These are phyloP conservation scores for Omphalotus guepiniiformis DNA, from an alignment of 768 basidiomycete genomes.

Conservation along the genomic window DNA sequence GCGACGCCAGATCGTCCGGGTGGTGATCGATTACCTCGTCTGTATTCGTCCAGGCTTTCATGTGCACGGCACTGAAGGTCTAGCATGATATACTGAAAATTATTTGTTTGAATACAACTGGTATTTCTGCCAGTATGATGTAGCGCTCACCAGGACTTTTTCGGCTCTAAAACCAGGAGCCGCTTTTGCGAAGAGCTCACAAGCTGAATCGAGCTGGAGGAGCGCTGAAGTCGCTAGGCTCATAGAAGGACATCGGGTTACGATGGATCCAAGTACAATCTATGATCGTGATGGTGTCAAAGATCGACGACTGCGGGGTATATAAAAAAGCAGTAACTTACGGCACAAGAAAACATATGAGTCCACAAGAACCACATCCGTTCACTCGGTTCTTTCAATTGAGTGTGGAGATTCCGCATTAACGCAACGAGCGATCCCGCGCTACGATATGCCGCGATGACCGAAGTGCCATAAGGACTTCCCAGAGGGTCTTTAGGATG, in stretches of 20 bases:
- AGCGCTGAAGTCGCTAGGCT: slow-evolving; percentile 73
- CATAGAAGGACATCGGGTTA: slow-evolving; percentile 76
- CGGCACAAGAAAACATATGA: slow-evolving; percentile 57
- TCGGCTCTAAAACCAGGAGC: slow-evolving; percentile 61
- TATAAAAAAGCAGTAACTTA: slow-evolving; percentile 29
- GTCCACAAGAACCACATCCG: slow-evolving; percentile 56
- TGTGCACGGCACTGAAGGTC: slow-evolving; percentile 64
- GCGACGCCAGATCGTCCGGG: slow-evolving; percentile 32
- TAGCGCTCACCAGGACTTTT: slow-evolving; percentile 53
- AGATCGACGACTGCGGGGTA: slow-evolving; percentile 6
- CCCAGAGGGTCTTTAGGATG: slow-evolving; percentile 72
- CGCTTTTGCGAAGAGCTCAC: slow-evolving; percentile 68
- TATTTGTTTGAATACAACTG: neutral
- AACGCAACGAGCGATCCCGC: slow-evolving; percentile 67
- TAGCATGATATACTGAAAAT: slow-evolving; percentile 57
- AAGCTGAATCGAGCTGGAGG: slow-evolving; percentile 69
- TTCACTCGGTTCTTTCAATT: slow-evolving; percentile 58
- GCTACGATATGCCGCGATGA: slow-evolving; percentile 70
- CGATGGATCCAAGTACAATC: slow-evolving; percentile 73
- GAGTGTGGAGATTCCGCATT: slow-evolving; percentile 64
- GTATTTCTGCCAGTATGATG: neutral
- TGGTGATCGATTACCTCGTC: slow-evolving; percentile 50
- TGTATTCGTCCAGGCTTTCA: slow-evolving; percentile 57
- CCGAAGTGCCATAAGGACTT: slow-evolving; percentile 68
- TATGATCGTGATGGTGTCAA: slow-evolving; percentile 20